Conservation (phyloP, 257 asterid genomes). For the Lycium barbarum region DNA sequence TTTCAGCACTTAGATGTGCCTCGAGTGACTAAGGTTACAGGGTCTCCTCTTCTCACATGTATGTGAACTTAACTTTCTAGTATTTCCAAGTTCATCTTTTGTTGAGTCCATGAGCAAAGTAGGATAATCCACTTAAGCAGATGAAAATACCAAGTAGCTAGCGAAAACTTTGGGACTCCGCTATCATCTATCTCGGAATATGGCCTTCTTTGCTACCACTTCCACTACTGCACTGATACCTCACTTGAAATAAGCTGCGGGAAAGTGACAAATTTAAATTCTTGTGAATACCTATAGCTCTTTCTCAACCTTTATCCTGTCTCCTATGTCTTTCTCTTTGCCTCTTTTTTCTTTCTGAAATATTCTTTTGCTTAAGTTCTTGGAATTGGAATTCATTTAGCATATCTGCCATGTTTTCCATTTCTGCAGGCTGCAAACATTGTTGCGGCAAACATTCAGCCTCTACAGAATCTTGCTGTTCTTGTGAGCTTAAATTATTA, state of each 20-base stretch:
- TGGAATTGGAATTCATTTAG: constrained; percentile 9
- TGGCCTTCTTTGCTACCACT: constrained; percentile 1
- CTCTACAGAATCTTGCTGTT: constrained; percentile 57
- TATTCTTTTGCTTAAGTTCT: background rate
- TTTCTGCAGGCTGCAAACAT: constrained; percentile 62
- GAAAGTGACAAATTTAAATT: background rate
- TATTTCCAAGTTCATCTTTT: background rate
- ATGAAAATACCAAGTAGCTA: constrained; percentile 11
- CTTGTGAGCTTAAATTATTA: constrained; percentile 51
- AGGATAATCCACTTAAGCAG: background rate
- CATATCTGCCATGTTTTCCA: constrained; percentile 31
- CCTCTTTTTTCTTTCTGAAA: background rate
- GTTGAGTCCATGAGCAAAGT: background rate
- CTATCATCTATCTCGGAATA: background rate
- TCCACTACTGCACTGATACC: background rate
- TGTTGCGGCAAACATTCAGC: constrained; percentile 66
- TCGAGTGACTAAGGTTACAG: background rate
- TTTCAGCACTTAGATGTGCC: constrained; percentile 15
- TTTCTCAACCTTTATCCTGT: constrained; percentile 16
- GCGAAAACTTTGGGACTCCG: constrained; percentile 5
- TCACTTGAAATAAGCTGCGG: constrained; percentile 7
- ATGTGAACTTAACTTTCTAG: background rate
- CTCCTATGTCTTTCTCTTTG: constrained; percentile 6
- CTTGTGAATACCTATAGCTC: background rate
- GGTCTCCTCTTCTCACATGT: background rate